Evolutionary conservation across 148 eudicot species (phyloP), one percentile per base, ranked within the genome.

Genomic region (Agrostemma githago): DNA sequence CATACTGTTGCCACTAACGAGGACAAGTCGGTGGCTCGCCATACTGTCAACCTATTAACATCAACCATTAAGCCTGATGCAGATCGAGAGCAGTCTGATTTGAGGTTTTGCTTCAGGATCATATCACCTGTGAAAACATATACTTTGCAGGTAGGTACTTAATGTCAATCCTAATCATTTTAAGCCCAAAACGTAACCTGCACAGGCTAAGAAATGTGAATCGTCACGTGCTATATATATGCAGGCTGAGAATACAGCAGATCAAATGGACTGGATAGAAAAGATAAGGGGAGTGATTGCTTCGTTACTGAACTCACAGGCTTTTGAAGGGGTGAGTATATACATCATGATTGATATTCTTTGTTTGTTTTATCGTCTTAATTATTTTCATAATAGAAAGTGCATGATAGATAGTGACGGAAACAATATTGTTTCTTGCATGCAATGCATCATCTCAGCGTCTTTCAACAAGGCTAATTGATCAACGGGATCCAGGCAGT

Each of bases 241-340:
- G 77, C 83, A 94, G 98, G 98, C 98, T 76, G 98, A 94, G 75
- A 91, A 85, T 82, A 85, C 85, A 44, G 59, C 82, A 68, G 98
- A 94, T 62, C 97, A 88, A 80, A 85, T 84, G 92, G 98, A 94
- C 72, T 94, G 98, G 98, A 89, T 94, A 73, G 97, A 92, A 46
- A 94, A 89, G 76, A 94, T 94, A 82, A 88, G 90, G 67, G 98
- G 97, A 76, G 98, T 94, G 42, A 94, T 89, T 83, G 79, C 97
- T 59, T 88, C 93, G 12, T 82, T 94, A 73, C 78, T 94, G 78
- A 88, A 76, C 79, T 87, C 96, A 64, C 93, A 91, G 60, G 68
- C 86, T 64, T 82, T 87, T 62, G 97, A 94, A 51, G 90, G 86
- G 96, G 98, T 94, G 34, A 1, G 34, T 26, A 26, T 26, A 26